Evolutionary conservation across 192 early-diverging fungal species (phyloP), one percentile per base, ranked within the genome.

Genomic region (Backusella westeae): DNA sequence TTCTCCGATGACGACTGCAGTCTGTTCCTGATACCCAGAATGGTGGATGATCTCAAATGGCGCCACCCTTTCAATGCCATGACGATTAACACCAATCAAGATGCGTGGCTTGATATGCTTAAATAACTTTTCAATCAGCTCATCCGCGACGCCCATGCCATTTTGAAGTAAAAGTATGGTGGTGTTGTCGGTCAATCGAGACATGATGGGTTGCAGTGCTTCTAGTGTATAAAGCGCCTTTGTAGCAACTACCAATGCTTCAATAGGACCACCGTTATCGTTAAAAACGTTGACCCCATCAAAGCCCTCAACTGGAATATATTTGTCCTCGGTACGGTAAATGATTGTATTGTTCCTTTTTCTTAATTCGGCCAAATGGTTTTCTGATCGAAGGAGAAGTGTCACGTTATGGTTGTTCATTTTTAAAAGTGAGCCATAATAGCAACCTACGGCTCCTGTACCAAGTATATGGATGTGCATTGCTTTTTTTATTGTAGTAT

Each of bases 381-480:
- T 7, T 70, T 42, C 49, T 4, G 78, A 75, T 12, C 90, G 86
- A 17, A 93, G 82, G 9, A 92, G 72, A 7, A 93, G 79, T 14
- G 89, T 91, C 36, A 91, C 83, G 34, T 85, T 83, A 12, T 84
- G 80, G 4, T 75, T 63, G 12, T 67, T 36, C n/a, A 81, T 76
- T 56, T 86, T 83, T 56, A 94, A 81, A 44, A 89, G 78, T 12
- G 84, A 81, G 7, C 89, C 88, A 53, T 92, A 77, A 49, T 92
- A 81, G 52, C 90, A 84, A 1, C 93, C 93, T 26, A 92, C 84
- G 17, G 90, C 92, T 8, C 92, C 91, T 17, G 88, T 88, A 32
- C 93, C 93, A 10, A 94, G 80, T 39, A 94, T 76, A 77, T 94
- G 90, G 21, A 90, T 68, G 21, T 71, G 72, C 78, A 79, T 79